Base-by-base conservation (phyloP, 1,284 basidiomycete genomes). In the Lignosus rhinocerotis region DNA sequence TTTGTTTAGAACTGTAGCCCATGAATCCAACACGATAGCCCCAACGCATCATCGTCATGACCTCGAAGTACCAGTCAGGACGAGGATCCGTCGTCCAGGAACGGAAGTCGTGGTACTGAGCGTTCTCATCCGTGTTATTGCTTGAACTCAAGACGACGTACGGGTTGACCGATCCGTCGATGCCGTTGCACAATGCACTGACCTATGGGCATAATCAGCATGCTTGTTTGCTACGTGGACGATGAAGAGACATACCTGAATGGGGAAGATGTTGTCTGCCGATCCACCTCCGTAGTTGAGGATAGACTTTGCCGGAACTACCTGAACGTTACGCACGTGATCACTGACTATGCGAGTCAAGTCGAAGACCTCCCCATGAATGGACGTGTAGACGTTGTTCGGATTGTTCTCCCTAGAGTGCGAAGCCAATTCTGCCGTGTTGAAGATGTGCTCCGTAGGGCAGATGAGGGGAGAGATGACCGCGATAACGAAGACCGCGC, bases 21-120 rank as follows among this genome's bases (percentile, higher is more conserved):
- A 97, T 75, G 73, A 96, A 98, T 0, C 96, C 96, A 48, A 88
- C 83, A 52, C 95, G 89, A 67, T 87, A 89, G 58, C 86, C 90
- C 79, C 90, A 96, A 6, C 95, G 90, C 86, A 99, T 88, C 67
- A 83, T 76, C 6, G 90, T 87, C 94, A 96, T 96, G 64, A 80
- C 83, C 77, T 99, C 92, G 66, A 91, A 94, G 75, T 99, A 99
- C 97, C 96, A 99, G 73, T 99, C 96, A 0, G 95, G 94, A 21
- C 96, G 87, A 0, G 90, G 89, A 70, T 99, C 96, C 60, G 89
- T 90, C 31, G 89, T 92, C 68, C 80, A 87, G 0, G 85, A 86
- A 42, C 95, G 90, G 85, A 99, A 99, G 73, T 98, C 96, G 73
- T 99, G 96, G 73, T 99, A 99, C 66, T 86, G 80, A n/a, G 92